Conservation (phyloP, 1,284 basidiomycete genomes). For the Sanguinoderma infundibulare region DNA sequence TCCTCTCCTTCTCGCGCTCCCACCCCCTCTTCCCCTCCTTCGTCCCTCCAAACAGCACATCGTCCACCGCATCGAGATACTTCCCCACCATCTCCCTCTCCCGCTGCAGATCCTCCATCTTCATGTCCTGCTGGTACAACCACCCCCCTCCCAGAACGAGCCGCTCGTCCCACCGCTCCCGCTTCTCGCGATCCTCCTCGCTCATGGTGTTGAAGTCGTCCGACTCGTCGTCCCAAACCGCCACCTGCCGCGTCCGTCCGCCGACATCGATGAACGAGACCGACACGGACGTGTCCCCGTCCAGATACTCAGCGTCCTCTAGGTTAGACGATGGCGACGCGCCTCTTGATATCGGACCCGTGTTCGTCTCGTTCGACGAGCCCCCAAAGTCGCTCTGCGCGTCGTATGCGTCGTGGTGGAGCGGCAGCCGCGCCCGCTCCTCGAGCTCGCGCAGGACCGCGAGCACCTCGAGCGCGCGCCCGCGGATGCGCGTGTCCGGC, state of each 20-base stretch:
- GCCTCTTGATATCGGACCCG: slow-evolving; percentile 38
- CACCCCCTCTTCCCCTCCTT: slow-evolving; percentile 58
- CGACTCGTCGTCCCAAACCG: slow-evolving; percentile 77
- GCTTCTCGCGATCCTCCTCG: slow-evolving; percentile 57
- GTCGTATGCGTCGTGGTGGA: slow-evolving; percentile 77
- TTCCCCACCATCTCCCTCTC: slow-evolving; percentile 59
- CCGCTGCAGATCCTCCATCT: slow-evolving; percentile 53
- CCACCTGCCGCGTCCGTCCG: slow-evolving; percentile 65
- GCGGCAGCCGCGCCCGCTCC: slow-evolving; percentile 65
- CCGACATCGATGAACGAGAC: slow-evolving; percentile 73
- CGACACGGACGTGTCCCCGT: slow-evolving; percentile 61
- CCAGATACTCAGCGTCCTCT: slow-evolving; percentile 35
- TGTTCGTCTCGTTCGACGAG: slow-evolving; percentile 40
- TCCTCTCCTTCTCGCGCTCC: slow-evolving; percentile 52
- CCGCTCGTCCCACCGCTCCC: slow-evolving; percentile 78
- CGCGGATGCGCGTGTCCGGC: slow-evolving; percentile 58
- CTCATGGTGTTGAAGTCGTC: slow-evolving; percentile 39
- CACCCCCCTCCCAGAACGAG: slow-evolving; percentile 79
- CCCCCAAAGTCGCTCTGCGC: slow-evolving; percentile 67
- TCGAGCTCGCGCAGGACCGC: slow-evolving; percentile 73
- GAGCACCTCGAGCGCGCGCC: slow-evolving; percentile 78
- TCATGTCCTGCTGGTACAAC: slow-evolving; percentile 74
- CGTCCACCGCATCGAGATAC: slow-evolving; percentile 77
- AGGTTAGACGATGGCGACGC: slow-evolving; percentile 50
- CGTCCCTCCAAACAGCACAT: slow-evolving; percentile 68